These are phyloP conservation scores for Rhodotorula sp. DNA, from an alignment of 1,284 basidiomycete species.

Conservation along the genomic window DNA sequence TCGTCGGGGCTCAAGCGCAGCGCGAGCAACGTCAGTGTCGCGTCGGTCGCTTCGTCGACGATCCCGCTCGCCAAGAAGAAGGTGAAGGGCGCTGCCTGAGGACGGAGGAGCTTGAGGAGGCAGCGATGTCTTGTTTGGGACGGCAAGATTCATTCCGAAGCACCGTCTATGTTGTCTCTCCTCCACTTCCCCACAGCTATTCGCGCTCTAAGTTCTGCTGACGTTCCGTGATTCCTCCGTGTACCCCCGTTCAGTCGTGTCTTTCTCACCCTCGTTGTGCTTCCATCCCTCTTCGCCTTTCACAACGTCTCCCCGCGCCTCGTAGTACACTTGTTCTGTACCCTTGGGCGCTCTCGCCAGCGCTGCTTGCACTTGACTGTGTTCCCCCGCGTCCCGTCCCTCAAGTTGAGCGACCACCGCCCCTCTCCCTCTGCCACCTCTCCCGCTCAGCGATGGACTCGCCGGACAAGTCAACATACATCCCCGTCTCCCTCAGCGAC, in stretches of 20 bases:
- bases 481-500: constrained; percentile 29
- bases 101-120: too few species aligned
- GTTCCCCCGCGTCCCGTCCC: background rate
- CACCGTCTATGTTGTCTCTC: background rate
- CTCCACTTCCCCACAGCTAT: background rate
- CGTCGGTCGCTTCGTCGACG: constrained; percentile 11
- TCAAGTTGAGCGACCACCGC: background rate
- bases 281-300: background rate
- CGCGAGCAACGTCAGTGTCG: constrained; percentile 22
- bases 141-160: background rate
- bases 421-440: background rate
- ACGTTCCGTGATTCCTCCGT: background rate
- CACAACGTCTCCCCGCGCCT: background rate
- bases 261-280: background rate
- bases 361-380: background rate
- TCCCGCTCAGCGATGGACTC: constrained; percentile 13
- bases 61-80: constrained; percentile 32
- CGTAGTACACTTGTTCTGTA: background rate
- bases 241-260: background rate
- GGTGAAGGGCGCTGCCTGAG: constrained; percentile 21
- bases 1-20: constrained; percentile 26
- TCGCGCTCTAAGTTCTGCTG: background rate
- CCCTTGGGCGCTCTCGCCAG: background rate
- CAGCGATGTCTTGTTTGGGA: too few species aligned
- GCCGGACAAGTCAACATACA: constrained; percentile 20